Evolutionary conservation across 371 early-diverging fungal species (phyloP).

Genomic region (Rhizopus sp.): DNA sequence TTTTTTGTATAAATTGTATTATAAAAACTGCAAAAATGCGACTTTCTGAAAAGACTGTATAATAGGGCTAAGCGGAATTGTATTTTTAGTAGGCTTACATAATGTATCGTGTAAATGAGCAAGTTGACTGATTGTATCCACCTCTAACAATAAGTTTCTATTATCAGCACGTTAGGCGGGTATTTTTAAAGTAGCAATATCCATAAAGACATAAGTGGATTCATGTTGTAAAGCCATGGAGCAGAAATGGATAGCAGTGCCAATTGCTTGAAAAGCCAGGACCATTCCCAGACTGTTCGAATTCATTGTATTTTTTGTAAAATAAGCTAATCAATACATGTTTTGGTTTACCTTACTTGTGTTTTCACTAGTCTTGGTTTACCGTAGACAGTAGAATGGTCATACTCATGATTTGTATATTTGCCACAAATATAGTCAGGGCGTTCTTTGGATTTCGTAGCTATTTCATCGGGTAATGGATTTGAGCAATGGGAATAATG

Average conservation of each 20-base stretch:
- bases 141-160: constrained; percentile 1
- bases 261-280: constrained; percentile 8
- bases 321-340: constrained; percentile 20
- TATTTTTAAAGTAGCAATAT: constrained; percentile 15
- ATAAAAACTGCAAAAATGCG: no score
- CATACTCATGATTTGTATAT: no score
- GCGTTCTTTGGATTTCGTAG: background rate
- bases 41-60: no score
- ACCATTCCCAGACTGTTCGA: constrained; percentile 7
- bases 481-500: no score
- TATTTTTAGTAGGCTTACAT: no score
- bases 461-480: no score
- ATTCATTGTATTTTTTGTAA: constrained; percentile 21
- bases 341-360: constrained; percentile 16
- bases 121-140: constrained; percentile 3
- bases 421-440: no score
- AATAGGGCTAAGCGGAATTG: background rate
- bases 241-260: constrained; percentile 1
- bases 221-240: constrained; percentile 4
- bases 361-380: constrained; percentile 4
- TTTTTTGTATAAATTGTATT: no score
- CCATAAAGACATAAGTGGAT: constrained; percentile 6
- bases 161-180: constrained; percentile 5
- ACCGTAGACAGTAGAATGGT: no score
- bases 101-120: background rate